Base-by-base conservation (phyloP, 306 rosid species). In the Sophora flavescens region DNA sequence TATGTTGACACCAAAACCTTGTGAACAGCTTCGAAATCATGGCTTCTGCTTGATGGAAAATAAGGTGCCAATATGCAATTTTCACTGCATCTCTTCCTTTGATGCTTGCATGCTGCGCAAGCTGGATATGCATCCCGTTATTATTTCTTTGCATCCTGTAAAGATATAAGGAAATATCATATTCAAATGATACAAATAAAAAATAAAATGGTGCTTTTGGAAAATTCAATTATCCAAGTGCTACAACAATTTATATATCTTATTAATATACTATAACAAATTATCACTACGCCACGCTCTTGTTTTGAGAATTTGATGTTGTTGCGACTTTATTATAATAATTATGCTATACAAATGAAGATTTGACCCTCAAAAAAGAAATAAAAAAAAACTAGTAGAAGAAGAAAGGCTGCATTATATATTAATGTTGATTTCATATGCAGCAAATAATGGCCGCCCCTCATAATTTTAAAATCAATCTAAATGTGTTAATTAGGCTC, bases 31-130 rank as follows among this genome's bases (percentile, higher is more conserved):
- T 87, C 84, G 53, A 94, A 92, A 33, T 92, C 97, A 0, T 76
- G 66, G 30, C 6, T 88, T 61, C 69, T 81, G 5, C 52, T 86
- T 0, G 96, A 86, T 0, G 97, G 95, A 72, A 94, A 94, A 50
- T 89, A 88, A 0, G 96, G 91, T 0, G 94, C 96, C 75, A 94
- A 68, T 10, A 68, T 33, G 33, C 97, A 94, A 0, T 71, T 78
- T 41, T 81, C 86, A 10, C 75, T 80, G 76, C 98, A 92, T 68
- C 84, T 94, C 75, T 92, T 92, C 52, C 98, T 86, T 42, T 94
- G 96, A 41, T 94, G 96, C 65, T 92, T 92, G 83, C 96, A 94
- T 33, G 97, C 93, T 13, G 97, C 93, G 15, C 97, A 92, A 5
- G 97, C 98, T 12, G 84, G n/a, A n/a, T 75, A 48, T 86, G 82